Evolutionary conservation across 2,329 filamentous ascomycete genomes (phyloP).

Genomic region (Fusarium tricinctum): DNA sequence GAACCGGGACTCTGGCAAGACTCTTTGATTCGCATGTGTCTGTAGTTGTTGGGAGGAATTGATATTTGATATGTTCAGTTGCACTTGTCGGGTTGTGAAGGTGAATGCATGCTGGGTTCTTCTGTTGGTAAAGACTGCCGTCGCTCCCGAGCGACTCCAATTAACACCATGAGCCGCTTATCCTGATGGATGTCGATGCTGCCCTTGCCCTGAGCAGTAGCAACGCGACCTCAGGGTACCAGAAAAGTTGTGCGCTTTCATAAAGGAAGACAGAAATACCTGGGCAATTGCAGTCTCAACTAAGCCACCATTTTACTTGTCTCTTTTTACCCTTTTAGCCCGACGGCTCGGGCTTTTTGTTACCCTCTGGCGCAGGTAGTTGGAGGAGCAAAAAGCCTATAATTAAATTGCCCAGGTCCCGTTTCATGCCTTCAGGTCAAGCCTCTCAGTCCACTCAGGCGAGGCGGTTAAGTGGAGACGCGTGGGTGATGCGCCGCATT

Average conservation of each 20-base stretch:
- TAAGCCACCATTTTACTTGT: too few relatives aligned
- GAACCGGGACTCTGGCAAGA: slow-evolving; percentile 13
- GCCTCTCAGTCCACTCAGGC: slow-evolving; percentile 35
- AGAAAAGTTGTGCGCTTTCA: too few relatives aligned
- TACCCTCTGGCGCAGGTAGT: too few relatives aligned
- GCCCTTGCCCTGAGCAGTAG: slow-evolving; percentile 28
- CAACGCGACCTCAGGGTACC: too few relatives aligned
- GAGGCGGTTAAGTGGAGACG: slow-evolving; percentile 38
- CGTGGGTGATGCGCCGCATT: slow-evolving; percentile 19
- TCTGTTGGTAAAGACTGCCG: slow-evolving; percentile 35
- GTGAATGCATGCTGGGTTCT: slow-evolving; percentile 17
- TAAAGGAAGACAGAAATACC: too few relatives aligned
- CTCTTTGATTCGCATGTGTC: slow-evolving; percentile 5
- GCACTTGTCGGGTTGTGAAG: slow-evolving; percentile 15
- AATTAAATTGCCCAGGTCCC: slow-evolving; percentile 46
- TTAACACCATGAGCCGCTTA: slow-evolving; percentile 26
- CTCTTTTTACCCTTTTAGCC: too few relatives aligned
- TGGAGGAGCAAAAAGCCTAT: slow-evolving; percentile 28
- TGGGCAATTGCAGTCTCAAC: too few relatives aligned
- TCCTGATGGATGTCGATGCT: slow-evolving; percentile 37
- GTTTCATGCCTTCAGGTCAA: slow-evolving; percentile 30
- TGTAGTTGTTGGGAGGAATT: background rate
- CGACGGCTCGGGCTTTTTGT: too few relatives aligned
- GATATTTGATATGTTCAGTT: slow-evolving; percentile 7
- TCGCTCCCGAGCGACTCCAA: slow-evolving; percentile 39